A percentile compares a stretch with the other conserved stretches of the same genome.
Evolutionary conservation across 1,284 basidiomycete species (phyloP).

Genomic region (Clitocybe nebularis): DNA sequence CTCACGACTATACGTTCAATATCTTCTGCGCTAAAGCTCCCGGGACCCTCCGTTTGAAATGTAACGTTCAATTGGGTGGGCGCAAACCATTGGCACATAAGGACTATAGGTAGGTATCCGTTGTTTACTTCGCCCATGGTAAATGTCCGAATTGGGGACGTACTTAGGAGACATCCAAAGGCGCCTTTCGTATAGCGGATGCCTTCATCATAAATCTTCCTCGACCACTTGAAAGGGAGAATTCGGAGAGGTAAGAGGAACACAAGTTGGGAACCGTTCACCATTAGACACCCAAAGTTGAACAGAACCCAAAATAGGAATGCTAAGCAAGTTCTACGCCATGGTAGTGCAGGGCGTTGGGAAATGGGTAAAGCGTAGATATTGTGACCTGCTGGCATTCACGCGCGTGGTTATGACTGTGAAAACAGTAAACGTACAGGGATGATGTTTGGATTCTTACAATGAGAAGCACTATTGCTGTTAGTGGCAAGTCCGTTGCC

Average conservation of each 20-base stretch:
- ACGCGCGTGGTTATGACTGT: slow-evolving; percentile 1
- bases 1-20: slow-evolving; percentile 53
- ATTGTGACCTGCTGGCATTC: slow-evolving; percentile 14
- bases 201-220: slow-evolving; percentile 57
- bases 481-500: too few species aligned
- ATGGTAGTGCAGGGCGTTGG: slow-evolving; percentile 52
- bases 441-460: too few species aligned
- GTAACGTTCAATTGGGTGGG: slow-evolving; percentile 77
- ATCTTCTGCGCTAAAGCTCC: slow-evolving; percentile 56
- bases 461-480: too few species aligned
- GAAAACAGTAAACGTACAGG: neutral
- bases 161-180: slow-evolving; percentile 73
- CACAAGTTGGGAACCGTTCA: slow-evolving; percentile 68
- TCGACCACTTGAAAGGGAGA: slow-evolving; percentile 47
- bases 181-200: slow-evolving; percentile 81
- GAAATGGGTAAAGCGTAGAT: slow-evolving; percentile 56
- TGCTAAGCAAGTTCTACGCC: slow-evolving; percentile 49
- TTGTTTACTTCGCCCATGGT: neutral
- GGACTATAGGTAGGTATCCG: slow-evolving; percentile 38
- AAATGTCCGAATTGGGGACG: slow-evolving; percentile 24
- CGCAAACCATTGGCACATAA: slow-evolving; percentile 79
- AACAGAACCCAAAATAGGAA: slow-evolving; percentile 61
- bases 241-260: slow-evolving; percentile 63
- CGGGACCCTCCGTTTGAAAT: slow-evolving; percentile 64
- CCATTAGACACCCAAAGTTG: slow-evolving; percentile 61